Percentiles rank a stretch among this genome's conserved stretches.
Conservation (phyloP, 2,329 filamentous ascomycete species). For the Ascochyta lentis region DNA sequence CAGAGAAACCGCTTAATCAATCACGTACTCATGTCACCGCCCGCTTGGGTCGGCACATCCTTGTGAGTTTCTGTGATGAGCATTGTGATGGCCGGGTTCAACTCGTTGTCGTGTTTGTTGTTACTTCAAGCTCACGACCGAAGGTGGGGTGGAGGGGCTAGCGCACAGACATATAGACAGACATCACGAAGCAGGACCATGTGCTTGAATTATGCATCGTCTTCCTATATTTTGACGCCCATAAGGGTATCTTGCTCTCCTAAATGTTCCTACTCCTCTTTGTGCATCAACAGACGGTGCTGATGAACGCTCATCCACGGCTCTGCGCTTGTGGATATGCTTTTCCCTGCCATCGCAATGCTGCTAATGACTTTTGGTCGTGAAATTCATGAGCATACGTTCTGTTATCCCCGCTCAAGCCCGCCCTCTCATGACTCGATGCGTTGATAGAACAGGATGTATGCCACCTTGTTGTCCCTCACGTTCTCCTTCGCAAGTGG, state of each 20-base stretch:
- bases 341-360: conserved; percentile 16
- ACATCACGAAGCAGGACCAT: neutral
- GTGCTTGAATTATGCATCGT: conserved; percentile 9
- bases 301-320: conserved; percentile 19
- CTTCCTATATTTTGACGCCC: conserved; percentile 5
- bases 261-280: conserved; percentile 11
- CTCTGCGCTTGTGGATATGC: conserved; percentile 19
- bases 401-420: conserved; percentile 7
- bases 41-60: conserved; percentile 66
- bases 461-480: conserved; percentile 96
- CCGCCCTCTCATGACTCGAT: conserved; percentile 53
- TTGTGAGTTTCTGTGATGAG: conserved; percentile 65
- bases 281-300: conserved; percentile 10
- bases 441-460: conserved; percentile 92
- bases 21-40: conserved; percentile 64
- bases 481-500: conserved; percentile 62
- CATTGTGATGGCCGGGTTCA: conserved; percentile 50
- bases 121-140: conserved; percentile 2
- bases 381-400: conserved; percentile 13
- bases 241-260: conserved; percentile 6
- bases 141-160: conserved; percentile 20
- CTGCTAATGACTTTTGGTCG: conserved; percentile 20
- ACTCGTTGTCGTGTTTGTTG: conserved; percentile 4
- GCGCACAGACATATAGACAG: neutral
- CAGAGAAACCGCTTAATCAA: neutral